phyloP scores from a whole-genome alignment of 805 yeast species.

The Saturnispora bothae region DNA sequence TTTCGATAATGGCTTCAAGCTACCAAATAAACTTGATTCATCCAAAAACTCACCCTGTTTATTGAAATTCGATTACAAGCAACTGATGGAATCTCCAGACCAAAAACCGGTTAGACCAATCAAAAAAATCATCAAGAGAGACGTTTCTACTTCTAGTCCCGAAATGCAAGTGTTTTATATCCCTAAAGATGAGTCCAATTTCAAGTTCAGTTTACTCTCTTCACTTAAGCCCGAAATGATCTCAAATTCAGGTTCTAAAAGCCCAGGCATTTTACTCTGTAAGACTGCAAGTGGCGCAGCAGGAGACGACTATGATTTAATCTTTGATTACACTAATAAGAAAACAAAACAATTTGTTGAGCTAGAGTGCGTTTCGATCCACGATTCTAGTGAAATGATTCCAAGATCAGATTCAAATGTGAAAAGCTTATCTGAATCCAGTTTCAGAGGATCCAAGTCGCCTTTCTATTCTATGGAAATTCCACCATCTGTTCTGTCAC shows the following conservation, averaged over 20 bases:
- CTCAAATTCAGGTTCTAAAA: conserved; percentile 12
- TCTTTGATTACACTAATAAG: conserved; percentile 30
- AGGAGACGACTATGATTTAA: conserved; percentile 13
- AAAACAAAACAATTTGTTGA: conserved; percentile 28
- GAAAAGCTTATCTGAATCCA: conserved; percentile 38
- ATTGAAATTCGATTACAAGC: conserved; percentile 26
- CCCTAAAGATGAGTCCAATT: conserved; percentile 22
- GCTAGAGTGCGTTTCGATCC: conserved; percentile 38
- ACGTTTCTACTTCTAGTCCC: conserved; percentile 17
- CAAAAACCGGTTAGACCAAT: conserved; percentile 23
- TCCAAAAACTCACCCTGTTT: conserved; percentile 15
- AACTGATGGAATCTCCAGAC: conserved; percentile 23
- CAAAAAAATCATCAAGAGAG: conserved; percentile 14
- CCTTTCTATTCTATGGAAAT: conserved; percentile 44
- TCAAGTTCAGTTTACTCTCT: conserved; percentile 24
- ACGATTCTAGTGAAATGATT: conserved; percentile 28
- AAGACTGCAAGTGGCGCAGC: conserved; percentile 14
- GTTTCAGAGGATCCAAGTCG: conserved; percentile 36
- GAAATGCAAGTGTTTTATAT: conserved; percentile 27
- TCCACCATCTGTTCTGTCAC: conserved; percentile 28
- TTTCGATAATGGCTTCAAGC: conserved; percentile 30
- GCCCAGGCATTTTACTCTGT: conserved; percentile 25
- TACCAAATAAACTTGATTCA: conserved; percentile 3
- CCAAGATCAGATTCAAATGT: conserved; percentile 41
- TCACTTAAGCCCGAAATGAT: conserved; percentile 20